phyloP scores from a whole-genome alignment of 768 basidiomycete species.

The Mycena amicta region DNA sequence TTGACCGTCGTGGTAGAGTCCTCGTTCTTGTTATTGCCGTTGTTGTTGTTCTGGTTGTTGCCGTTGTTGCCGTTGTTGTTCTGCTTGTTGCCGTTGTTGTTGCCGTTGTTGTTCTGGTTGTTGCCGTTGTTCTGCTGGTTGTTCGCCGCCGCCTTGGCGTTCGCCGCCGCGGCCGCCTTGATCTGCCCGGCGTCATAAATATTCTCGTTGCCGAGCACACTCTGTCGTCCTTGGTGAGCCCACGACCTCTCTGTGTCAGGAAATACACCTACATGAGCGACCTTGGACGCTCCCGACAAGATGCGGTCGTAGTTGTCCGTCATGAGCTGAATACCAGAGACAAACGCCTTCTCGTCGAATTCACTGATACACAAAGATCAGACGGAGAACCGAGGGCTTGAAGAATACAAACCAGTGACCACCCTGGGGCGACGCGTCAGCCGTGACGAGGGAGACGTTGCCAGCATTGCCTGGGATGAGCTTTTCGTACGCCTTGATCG shows the following conservation, averaged over 20 bases:
- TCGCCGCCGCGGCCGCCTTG: neutral
- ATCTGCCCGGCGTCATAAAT: conserved; percentile 17
- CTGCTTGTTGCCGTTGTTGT: neutral
- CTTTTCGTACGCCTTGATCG: conserved; percentile 26
- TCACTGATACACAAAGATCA: no score
- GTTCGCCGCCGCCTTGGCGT: neutral
- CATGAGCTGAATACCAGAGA: conserved; percentile 31
- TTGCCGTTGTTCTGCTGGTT: neutral
- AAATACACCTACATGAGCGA: conserved; percentile 9
- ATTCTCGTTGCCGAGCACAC: conserved; percentile 27
- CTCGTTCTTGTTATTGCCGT: neutral
- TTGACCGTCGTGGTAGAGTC: neutral
- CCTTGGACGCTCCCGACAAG: conserved; percentile 20
- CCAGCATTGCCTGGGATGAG: conserved; percentile 22
- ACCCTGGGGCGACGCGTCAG: conserved; percentile 28
- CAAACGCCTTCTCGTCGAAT: conserved; percentile 31
- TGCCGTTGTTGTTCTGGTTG: neutral
- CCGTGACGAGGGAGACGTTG: conserved; percentile 24
- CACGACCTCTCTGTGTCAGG: no score
- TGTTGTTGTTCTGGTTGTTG: neutral
- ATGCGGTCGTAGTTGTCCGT: conserved; percentile 27
- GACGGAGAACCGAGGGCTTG: neutral
- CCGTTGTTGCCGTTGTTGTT: neutral
- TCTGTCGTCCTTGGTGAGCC: conserved; percentile 8
- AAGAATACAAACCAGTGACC: conserved; percentile 27